These are phyloP conservation scores for Conringia planisiliqua DNA, from an alignment of 345 rosid genomes.

Conservation along the genomic window DNA sequence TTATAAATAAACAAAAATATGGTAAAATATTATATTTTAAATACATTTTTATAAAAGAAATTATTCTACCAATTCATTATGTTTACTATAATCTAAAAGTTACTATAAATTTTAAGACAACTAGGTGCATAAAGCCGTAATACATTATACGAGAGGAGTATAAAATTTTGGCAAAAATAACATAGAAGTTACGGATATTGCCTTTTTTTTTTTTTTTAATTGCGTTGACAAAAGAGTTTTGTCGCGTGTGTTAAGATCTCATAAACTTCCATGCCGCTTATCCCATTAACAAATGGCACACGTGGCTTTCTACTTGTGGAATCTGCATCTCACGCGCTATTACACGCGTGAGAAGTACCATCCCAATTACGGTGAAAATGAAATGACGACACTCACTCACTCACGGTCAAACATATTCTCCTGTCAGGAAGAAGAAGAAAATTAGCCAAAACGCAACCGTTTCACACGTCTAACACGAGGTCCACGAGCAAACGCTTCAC, in stretches of 20 bases:
- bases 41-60: no score
- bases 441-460: background rate
- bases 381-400: background rate
- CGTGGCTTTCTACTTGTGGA: background rate
- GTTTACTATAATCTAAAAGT: no score
- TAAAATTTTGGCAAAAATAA: no score
- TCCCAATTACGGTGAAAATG: background rate
- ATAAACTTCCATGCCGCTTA: background rate
- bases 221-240: background rate
- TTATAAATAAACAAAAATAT: no score
- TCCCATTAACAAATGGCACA: background rate
- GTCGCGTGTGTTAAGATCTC: background rate
- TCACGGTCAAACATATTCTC: conserved; percentile 3
- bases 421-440: background rate
- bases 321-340: background rate
- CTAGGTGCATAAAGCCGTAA: no score
- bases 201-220: background rate
- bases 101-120: no score
- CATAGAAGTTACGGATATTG: no score
- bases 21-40: no score
- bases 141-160: no score
- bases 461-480: conserved; percentile 20
- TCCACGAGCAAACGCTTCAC: conserved; percentile 21
- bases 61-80: no score
- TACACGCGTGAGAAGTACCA: conserved; percentile 3